These are phyloP conservation scores for Macrophomina tecta DNA, from an alignment of 2,329 filamentous ascomycete species.

Conservation along the genomic window DNA sequence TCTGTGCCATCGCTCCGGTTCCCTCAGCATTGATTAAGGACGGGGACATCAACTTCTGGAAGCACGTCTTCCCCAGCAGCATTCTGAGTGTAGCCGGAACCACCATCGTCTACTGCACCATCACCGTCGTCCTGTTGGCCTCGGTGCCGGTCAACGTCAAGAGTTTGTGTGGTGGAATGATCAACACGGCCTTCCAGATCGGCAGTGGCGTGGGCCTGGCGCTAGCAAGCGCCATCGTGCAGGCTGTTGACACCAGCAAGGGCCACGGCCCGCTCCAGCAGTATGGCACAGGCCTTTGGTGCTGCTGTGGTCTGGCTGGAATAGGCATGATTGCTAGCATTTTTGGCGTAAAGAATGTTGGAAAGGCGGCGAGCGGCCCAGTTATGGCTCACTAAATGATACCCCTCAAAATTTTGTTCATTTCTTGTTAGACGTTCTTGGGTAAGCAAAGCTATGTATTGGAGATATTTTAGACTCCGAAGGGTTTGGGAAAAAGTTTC, in stretches of 20 bases:
- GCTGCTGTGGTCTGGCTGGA: conserved; percentile 48
- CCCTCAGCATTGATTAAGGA: conserved; percentile 38
- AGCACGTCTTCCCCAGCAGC: conserved; percentile 47
- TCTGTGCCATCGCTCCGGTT: conserved; percentile 48
- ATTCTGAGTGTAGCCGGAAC: conserved; percentile 50
- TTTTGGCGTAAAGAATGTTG: conserved; percentile 34
- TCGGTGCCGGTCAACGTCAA: conserved; percentile 51
- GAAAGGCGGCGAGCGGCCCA: background rate
- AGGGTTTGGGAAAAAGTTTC: background rate
- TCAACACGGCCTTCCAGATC: conserved; percentile 54
- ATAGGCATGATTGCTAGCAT: conserved; percentile 39
- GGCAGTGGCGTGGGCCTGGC: conserved; percentile 50
- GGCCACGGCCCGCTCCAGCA: conserved; percentile 41
- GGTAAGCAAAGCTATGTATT: background rate
- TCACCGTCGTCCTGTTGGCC: conserved; percentile 49
- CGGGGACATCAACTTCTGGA: conserved; percentile 40
- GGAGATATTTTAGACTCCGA: too few relatives aligned
- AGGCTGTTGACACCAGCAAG: conserved; percentile 47
- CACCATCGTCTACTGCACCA: conserved; percentile 51
- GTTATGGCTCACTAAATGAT: conserved; percentile 22
- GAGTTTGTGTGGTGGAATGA: conserved; percentile 50
- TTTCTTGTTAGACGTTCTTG: background rate
- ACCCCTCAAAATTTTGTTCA: background rate
- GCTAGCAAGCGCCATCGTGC: conserved; percentile 47
- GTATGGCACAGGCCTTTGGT: conserved; percentile 51